phyloP scores from a whole-genome alignment of 139 green algal species.

The Gonium pectorale region DNA sequence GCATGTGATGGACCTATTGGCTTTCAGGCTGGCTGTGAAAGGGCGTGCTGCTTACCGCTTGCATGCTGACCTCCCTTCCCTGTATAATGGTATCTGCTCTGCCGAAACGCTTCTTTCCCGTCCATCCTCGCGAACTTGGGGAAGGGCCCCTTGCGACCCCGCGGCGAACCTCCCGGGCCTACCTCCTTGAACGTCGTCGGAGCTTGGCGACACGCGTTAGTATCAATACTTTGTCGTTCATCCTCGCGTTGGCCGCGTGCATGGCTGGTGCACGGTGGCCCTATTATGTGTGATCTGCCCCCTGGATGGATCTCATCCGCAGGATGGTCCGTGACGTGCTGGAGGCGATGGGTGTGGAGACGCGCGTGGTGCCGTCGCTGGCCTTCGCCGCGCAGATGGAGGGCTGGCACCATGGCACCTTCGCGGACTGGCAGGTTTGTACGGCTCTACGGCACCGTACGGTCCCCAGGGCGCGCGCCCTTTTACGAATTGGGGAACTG shows the following conservation, averaged over 20 bases:
- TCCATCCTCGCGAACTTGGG: too few relatives aligned
- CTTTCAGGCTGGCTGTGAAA: too few relatives aligned
- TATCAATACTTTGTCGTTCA: not conserved
- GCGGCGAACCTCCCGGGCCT: too few relatives aligned
- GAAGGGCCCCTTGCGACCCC: too few relatives aligned
- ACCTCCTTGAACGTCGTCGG: too few relatives aligned
- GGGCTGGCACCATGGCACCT: constrained; percentile 27
- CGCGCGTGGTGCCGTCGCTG: not conserved
- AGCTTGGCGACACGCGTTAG: not conserved
- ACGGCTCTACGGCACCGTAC: not conserved
- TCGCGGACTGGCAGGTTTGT: constrained; percentile 39
- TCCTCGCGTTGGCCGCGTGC: not conserved
- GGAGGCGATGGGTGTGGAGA: constrained; percentile 8
- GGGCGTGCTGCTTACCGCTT: too few relatives aligned
- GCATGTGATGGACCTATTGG: too few relatives aligned
- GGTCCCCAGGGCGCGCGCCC: not conserved
- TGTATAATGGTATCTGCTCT: too few relatives aligned
- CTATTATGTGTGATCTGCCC: too few relatives aligned
- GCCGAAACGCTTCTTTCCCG: too few relatives aligned
- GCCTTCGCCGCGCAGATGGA: constrained; percentile 30
- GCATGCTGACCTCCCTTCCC: too few relatives aligned
- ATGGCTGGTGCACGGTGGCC: not conserved
- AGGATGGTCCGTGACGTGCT: not conserved
- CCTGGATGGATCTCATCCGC: not conserved
- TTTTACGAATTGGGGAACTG: not conserved